These are phyloP conservation scores for Dioszegia crocea DNA, from an alignment of 768 basidiomycete genomes.

Conservation along the genomic window DNA sequence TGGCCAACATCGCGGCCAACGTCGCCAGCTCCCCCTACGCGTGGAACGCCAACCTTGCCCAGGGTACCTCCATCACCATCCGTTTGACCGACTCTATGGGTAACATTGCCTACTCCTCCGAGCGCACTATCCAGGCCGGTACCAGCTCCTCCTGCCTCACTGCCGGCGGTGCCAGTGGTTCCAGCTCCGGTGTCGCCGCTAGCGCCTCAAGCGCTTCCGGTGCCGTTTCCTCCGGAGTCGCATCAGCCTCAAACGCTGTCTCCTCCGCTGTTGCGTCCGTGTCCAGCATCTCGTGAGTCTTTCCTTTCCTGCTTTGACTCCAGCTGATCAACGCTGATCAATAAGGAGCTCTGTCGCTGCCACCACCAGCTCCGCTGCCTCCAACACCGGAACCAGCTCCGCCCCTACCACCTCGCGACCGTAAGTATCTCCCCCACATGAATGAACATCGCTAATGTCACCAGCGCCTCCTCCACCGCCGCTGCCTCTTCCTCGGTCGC, in stretches of 20 bases:
- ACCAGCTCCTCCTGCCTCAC: conserved; percentile 24
- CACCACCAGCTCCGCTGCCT: conserved; percentile 1
- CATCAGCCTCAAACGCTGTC: conserved; percentile 4
- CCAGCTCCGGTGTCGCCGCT: conserved; percentile 12
- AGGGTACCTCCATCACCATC: conserved; percentile 29
- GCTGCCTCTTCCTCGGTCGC: conserved; percentile 15
- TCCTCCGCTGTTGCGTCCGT: neutral
- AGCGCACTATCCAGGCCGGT: conserved; percentile 36
- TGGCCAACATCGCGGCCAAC: conserved; percentile 19
- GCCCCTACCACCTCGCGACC: neutral
- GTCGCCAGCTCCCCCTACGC: conserved; percentile 20
- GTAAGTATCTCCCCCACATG: neutral
- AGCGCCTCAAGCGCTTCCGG: conserved; percentile 4
- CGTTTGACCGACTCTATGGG: conserved; percentile 43
- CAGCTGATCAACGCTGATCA: neutral
- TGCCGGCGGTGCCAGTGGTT: conserved; percentile 11
- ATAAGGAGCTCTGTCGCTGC: neutral
- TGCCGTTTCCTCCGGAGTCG: conserved; percentile 10
- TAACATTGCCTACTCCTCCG: conserved; percentile 30
- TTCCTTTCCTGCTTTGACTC: neutral
- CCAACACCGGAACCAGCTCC: neutral
- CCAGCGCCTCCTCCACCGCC: conserved; percentile 5
- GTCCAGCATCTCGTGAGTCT: neutral
- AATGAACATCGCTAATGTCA: neutral
- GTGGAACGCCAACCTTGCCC: conserved; percentile 37